These are phyloP conservation scores for Acacia concinna DNA, from an alignment of 331 rosid species.

Conservation along the genomic window DNA sequence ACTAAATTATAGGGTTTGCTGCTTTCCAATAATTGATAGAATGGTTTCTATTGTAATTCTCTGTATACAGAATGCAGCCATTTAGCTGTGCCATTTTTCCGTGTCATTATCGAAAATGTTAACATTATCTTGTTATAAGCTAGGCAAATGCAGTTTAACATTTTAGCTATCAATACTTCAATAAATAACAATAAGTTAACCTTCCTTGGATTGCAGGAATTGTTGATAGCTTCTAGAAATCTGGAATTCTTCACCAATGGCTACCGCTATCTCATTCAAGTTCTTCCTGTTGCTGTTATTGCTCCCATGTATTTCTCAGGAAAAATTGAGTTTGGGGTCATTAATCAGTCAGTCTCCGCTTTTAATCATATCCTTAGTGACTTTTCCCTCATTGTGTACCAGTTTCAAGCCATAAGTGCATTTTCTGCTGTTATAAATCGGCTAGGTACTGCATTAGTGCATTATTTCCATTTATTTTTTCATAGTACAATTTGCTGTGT, in stretches of 20 bases:
- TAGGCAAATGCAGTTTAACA: slow-evolving; percentile 5
- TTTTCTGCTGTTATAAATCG: slow-evolving; percentile 97
- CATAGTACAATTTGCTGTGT: slow-evolving; percentile 6
- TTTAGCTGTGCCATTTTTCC: background rate
- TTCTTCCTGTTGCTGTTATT: slow-evolving; percentile 98
- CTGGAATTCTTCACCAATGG: slow-evolving; percentile 93
- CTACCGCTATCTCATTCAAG: slow-evolving; percentile 87
- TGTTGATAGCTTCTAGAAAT: slow-evolving; percentile 91
- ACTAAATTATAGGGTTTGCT: background rate
- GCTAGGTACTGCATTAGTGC: slow-evolving; percentile 58
- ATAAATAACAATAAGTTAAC: background rate
- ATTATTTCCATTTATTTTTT: slow-evolving; percentile 23
- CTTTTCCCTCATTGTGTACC: slow-evolving; percentile 88
- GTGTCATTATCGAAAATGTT: background rate
- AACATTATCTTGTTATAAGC: background rate
- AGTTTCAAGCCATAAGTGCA: slow-evolving; percentile 89
- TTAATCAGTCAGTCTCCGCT: slow-evolving; percentile 96
- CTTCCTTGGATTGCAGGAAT: slow-evolving; percentile 55
- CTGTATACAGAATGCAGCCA: background rate
- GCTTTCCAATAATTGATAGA: background rate
- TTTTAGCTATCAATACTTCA: slow-evolving; percentile 1
- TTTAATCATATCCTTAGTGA: slow-evolving; percentile 93
- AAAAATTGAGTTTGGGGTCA: slow-evolving; percentile 95
- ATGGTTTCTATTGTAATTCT: background rate
- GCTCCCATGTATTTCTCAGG: slow-evolving; percentile 98